Evolutionary conservation across 495 filamentous ascomycete genomes (phyloP).

Genomic region (Annulohypoxylon nitens): DNA sequence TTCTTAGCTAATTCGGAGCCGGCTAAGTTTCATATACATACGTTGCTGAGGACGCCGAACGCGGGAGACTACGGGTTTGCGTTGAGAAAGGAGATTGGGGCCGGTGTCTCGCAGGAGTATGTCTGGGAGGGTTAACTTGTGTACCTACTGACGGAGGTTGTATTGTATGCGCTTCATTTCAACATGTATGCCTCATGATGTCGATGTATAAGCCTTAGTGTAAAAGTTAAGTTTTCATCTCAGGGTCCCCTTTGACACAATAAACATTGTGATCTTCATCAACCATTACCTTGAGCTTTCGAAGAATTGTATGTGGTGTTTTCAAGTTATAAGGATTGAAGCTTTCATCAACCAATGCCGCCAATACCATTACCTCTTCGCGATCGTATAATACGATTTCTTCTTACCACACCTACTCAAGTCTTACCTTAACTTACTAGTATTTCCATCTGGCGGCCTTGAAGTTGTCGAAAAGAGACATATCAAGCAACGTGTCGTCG

Average conservation of each 20-base stretch:
- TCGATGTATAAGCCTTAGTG: not conserved
- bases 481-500: not conserved
- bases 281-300: too few species aligned
- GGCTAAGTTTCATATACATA: constrained; percentile 83
- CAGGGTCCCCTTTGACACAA: not conserved
- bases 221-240: not conserved
- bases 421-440: too few species aligned
- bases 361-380: too few species aligned
- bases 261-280: not conserved
- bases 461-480: not conserved
- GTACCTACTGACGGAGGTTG: not conserved
- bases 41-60: constrained; percentile 76
- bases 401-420: not conserved
- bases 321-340: too few species aligned
- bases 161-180: constrained; percentile 26
- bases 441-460: too few species aligned
- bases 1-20: constrained; percentile 79
- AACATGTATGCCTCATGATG: constrained; percentile 9
- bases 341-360: too few species aligned
- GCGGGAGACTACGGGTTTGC: constrained; percentile 78
- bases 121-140: constrained; percentile 54
- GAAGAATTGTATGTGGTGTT: too few species aligned
- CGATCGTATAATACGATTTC: not conserved
- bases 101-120: constrained; percentile 54
- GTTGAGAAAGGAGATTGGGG: constrained; percentile 50